A percentile compares a stretch with the other conserved stretches of the same genome.
Conservation (phyloP, 768 basidiomycete species). For the Pleurotus salmoneostramineus region DNA sequence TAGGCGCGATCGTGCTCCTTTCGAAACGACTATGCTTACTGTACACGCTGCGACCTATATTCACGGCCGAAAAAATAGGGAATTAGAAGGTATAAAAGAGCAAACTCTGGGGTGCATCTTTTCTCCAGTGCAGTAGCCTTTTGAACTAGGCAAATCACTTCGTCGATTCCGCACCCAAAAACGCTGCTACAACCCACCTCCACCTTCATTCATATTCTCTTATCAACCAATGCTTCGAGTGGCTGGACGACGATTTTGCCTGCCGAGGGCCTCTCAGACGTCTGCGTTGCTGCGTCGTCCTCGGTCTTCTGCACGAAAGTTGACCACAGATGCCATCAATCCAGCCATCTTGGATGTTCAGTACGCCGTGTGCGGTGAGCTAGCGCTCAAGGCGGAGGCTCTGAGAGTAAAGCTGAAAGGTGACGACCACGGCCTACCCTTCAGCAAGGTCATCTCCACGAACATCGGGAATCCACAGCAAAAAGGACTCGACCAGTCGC, state of each 20-base stretch:
- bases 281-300: not conserved
- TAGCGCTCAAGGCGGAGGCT: slow-evolving; percentile 90
- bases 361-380: slow-evolving; percentile 96
- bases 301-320: slow-evolving; percentile 26
- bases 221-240: no score
- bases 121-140: no score
- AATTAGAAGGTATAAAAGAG: no score
- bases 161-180: no score
- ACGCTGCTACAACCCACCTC: no score
- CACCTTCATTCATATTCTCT: no score
- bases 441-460: slow-evolving; percentile 84
- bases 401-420: slow-evolving; percentile 69
- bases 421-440: slow-evolving; percentile 65
- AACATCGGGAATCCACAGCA: slow-evolving; percentile 99
- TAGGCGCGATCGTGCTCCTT: no score
- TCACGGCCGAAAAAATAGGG: no score
- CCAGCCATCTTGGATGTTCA: slow-evolving; percentile 82
- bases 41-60: no score
- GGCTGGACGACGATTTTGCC: not conserved
- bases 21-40: no score
- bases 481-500: slow-evolving; percentile 87
- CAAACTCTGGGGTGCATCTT: no score
- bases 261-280: not conserved
- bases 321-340: slow-evolving; percentile 75
- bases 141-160: no score